Evolutionary conservation across 768 basidiomycete species (phyloP).

Genomic region (Amanita subjunquillea): DNA sequence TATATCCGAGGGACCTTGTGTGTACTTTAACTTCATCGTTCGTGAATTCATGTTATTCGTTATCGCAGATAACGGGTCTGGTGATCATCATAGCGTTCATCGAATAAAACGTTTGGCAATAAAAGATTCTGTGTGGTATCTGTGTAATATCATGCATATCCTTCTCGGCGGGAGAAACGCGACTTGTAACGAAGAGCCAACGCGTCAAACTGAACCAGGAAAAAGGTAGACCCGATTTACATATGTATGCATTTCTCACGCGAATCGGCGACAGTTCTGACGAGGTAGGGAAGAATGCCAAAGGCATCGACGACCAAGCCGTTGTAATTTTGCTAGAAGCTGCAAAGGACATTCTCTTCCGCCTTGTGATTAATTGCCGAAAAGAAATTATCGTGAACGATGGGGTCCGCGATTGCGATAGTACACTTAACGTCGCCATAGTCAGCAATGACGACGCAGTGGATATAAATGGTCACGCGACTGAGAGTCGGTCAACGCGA

Average conservation of each 20-base stretch:
- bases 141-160: constrained; percentile 33
- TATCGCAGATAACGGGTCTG: not conserved
- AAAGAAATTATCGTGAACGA: not conserved
- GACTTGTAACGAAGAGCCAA: not conserved
- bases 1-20: constrained; percentile 2
- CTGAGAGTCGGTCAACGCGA: not conserved
- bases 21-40: not conserved
- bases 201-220: not conserved
- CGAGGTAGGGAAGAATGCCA: not conserved
- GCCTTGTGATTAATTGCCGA: constrained; percentile 10
- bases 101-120: constrained; percentile 29
- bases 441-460: not conserved
- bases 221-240: not conserved
- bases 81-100: not conserved
- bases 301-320: not conserved
- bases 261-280: not conserved
- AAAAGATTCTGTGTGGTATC: constrained; percentile 44
- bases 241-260: not conserved
- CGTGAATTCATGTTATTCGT: not conserved
- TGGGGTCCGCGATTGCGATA: not conserved
- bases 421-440: not conserved
- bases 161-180: constrained; percentile 8
- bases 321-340: constrained; percentile 3
- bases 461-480: not conserved
- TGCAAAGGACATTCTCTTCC: constrained; percentile 8